These are phyloP conservation scores for Colletotrichum sublineola DNA, from an alignment of 2,329 filamentous ascomycete species.

Conservation along the genomic window DNA sequence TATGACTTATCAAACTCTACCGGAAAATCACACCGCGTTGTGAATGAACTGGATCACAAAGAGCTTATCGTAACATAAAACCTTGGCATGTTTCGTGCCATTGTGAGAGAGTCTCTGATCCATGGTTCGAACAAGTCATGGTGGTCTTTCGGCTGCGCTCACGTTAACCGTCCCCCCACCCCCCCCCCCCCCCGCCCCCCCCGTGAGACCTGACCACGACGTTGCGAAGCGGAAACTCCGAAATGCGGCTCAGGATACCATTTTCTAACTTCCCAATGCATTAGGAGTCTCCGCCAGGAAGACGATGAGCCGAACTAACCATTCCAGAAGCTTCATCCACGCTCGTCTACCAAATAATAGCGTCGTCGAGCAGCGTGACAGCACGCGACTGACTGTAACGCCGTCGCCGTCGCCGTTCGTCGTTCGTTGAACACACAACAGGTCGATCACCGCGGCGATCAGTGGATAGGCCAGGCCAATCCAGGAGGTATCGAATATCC, in stretches of 20 bases:
- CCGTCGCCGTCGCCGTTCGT: not conserved
- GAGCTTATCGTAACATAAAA: not conserved
- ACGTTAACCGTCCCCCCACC: not conserved
- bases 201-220: not conserved
- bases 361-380: too few species aligned
- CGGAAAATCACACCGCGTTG: not conserved
- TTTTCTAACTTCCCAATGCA: not conserved
- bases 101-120: not conserved
- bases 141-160: not conserved
- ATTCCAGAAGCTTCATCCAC: not conserved
- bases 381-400: not conserved
- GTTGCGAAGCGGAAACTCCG: not conserved
- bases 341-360: not conserved
- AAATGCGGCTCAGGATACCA: not conserved
- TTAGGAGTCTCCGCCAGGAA: not conserved
- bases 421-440: conserved; percentile 6
- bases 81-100: not conserved
- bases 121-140: not conserved
- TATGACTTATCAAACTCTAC: too few species aligned
- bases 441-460: conserved; percentile 25
- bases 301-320: not conserved
- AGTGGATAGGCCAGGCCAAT: conserved; percentile 30
- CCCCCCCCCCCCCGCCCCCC: too few species aligned
- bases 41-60: not conserved
- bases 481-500: conserved; percentile 11